Percentiles rank a stretch among this genome's conserved stretches.
These are phyloP conservation scores for Neurospora intermedia DNA, from an alignment of 495 filamentous ascomycete genomes.

Conservation along the genomic window DNA sequence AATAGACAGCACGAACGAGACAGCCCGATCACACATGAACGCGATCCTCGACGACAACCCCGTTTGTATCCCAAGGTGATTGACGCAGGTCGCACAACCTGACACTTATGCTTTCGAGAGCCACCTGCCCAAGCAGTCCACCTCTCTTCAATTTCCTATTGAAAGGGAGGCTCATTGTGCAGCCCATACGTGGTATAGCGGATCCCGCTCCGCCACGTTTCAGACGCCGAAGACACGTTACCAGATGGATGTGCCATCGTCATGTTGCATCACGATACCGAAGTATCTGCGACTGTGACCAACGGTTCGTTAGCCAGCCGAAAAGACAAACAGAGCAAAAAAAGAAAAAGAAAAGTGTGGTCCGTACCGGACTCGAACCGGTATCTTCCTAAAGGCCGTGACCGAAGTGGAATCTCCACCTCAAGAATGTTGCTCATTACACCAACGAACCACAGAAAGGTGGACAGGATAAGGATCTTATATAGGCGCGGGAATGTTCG, in stretches of 20 bases:
- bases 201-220: not conserved
- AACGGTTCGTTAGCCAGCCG: not conserved
- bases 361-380: not conserved
- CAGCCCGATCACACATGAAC: not conserved
- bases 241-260: not conserved
- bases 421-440: not conserved
- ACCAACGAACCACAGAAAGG: not conserved
- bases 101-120: not conserved
- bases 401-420: not conserved
- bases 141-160: not conserved
- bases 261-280: not conserved
- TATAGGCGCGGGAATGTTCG: not conserved
- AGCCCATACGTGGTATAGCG: not conserved
- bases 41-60: not conserved
- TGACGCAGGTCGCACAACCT: not conserved
- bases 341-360: not conserved
- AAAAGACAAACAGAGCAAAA: not conserved
- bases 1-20: not conserved
- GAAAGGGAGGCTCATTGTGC: not conserved
- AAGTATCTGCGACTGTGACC: not conserved
- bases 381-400: not conserved
- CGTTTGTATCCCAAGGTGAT: not conserved
- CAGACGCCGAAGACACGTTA: not conserved
- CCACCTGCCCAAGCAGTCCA: not conserved
- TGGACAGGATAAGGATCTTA: no score